Percentiles rank a stretch among this genome's conserved stretches.
These are phyloP conservation scores for Tubosaeta sp. DNA, from an alignment of 768 basidiomycete genomes.

Conservation along the genomic window DNA sequence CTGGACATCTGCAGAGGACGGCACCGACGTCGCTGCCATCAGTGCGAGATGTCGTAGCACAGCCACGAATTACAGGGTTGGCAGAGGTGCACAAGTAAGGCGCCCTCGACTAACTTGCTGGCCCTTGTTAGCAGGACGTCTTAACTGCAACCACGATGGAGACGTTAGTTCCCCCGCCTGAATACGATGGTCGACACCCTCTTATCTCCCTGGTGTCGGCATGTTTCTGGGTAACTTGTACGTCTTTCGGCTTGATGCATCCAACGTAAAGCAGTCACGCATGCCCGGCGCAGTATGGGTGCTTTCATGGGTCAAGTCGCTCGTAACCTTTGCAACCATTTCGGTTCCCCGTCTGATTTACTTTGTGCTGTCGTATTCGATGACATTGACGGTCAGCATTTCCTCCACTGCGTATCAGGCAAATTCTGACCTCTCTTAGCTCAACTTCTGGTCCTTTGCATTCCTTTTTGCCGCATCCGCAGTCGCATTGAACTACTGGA, in stretches of 20 bases:
- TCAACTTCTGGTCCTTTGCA: slow-evolving; percentile 90
- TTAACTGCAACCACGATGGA: slow-evolving; percentile 27
- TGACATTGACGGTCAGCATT: slow-evolving; percentile 73
- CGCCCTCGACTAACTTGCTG: background rate
- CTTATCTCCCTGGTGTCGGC: slow-evolving; percentile 74
- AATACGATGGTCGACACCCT: slow-evolving; percentile 53
- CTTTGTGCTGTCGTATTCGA: slow-evolving; percentile 75
- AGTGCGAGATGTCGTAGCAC: slow-evolving; percentile 17
- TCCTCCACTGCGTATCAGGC: background rate
- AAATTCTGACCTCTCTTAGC: slow-evolving; percentile 37
- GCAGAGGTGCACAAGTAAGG: slow-evolving; percentile 7
- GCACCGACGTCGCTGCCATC: slow-evolving; percentile 27
- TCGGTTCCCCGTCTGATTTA: slow-evolving; percentile 78
- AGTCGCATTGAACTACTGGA: slow-evolving; percentile 75
- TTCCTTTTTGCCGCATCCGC: slow-evolving; percentile 66
- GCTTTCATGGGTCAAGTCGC: slow-evolving; percentile 68
- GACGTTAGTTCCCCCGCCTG: slow-evolving; percentile 9
- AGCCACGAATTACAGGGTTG: slow-evolving; percentile 26
- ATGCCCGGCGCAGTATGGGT: slow-evolving; percentile 59
- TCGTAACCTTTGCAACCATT: slow-evolving; percentile 79
- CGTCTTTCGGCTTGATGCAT: slow-evolving; percentile 30
- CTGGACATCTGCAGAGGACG: slow-evolving; percentile 35
- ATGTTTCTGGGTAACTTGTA: slow-evolving; percentile 80
- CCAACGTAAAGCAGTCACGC: slow-evolving; percentile 1
- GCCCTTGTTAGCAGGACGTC: background rate